Conservation (phyloP, 371 early-diverging fungal genomes). For the Furculomyces boomerangus region DNA sequence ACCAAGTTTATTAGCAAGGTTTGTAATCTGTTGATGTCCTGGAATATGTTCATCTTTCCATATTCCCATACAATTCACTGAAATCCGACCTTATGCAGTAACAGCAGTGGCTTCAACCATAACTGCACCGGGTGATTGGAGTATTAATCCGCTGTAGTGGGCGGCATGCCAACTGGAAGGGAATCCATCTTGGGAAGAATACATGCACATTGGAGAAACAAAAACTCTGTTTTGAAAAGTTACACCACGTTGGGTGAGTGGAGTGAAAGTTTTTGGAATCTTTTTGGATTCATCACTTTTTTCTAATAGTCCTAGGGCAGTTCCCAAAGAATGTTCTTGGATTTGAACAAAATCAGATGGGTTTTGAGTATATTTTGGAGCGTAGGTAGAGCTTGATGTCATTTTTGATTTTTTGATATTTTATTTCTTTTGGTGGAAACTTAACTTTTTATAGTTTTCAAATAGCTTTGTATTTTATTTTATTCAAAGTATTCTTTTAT, state of each 20-base stretch:
- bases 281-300: background rate
- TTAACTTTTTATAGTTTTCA: too few relatives aligned
- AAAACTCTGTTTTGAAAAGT: conserved; percentile 53
- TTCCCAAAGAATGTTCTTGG: background rate
- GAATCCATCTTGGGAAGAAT: conserved; percentile 34
- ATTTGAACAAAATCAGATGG: background rate
- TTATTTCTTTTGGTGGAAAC: too few relatives aligned
- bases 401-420: too few relatives aligned
- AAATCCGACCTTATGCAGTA: conserved; percentile 49
- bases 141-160: conserved; percentile 48
- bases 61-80: conserved; percentile 52
- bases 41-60: conserved; percentile 62
- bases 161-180: conserved; percentile 38
- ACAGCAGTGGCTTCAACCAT: conserved; percentile 69
- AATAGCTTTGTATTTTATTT: too few relatives aligned
- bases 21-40: conserved; percentile 34
- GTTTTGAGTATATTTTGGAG: background rate
- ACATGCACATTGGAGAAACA: conserved; percentile 69
- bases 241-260: conserved; percentile 24
- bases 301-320: background rate
- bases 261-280: background rate
- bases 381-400: too few relatives aligned
- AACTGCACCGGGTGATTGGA: conserved; percentile 51
- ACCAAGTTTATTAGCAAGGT: conserved; percentile 42
- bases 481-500: too few relatives aligned